Conservation (phyloP, 495 filamentous ascomycete genomes). For the Cladorrhinum samala region DNA sequence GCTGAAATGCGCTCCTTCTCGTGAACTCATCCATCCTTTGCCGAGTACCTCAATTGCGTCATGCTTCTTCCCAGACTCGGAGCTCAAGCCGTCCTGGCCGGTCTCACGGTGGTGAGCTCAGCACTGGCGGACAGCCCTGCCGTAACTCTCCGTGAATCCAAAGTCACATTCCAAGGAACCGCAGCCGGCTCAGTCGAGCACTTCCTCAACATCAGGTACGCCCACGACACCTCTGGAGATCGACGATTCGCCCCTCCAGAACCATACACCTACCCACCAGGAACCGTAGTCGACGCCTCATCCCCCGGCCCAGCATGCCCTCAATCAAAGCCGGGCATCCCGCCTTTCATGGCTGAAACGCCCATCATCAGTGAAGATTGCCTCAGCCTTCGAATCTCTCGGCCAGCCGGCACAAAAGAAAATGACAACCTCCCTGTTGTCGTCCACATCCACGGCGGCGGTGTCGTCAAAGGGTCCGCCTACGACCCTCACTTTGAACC, state of each 20-base stretch:
- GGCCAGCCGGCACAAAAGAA: conserved; percentile 21
- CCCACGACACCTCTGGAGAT: conserved; percentile 29
- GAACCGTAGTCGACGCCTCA: conserved; percentile 30
- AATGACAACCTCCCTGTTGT: conserved; percentile 37
- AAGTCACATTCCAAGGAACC: conserved; percentile 14
- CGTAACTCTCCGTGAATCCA: not conserved
- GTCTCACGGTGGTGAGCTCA: not conserved
- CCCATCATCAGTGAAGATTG: conserved; percentile 35
- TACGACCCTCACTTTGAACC: conserved; percentile 33
- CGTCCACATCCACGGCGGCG: conserved; percentile 36
- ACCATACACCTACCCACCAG: conserved; percentile 18
- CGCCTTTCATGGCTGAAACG: conserved; percentile 33
- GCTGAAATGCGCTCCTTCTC: too few relatives aligned
- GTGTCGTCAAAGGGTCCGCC: conserved; percentile 31
- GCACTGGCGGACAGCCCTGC: not conserved
- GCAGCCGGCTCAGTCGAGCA: conserved; percentile 24
- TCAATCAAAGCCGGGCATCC: conserved; percentile 25
- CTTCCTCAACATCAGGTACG: conserved; percentile 39
- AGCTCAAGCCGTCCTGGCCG: not conserved
- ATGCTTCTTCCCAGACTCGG: not conserved
- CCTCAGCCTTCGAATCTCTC: conserved; percentile 36
- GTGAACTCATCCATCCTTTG: too few relatives aligned
- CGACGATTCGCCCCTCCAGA: conserved; percentile 36
- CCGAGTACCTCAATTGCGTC: too few relatives aligned
- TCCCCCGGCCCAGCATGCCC: conserved; percentile 35